These are phyloP conservation scores for Ajuga reptans DNA, from an alignment of 305 asterid genomes.

Conservation along the genomic window DNA sequence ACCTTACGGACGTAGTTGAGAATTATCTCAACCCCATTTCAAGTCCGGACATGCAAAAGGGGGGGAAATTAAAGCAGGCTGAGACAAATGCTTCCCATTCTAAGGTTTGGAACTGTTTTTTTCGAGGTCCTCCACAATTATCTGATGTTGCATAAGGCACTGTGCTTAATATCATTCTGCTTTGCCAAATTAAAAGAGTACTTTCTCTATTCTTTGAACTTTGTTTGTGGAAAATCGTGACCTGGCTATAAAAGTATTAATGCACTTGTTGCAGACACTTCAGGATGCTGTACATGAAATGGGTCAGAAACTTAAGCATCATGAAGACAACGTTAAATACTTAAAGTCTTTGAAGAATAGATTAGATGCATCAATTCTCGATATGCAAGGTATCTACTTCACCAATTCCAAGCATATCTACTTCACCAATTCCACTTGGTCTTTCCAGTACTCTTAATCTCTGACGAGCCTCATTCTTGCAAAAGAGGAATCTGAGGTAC, in stretches of 20 bases:
- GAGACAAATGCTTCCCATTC: constrained; percentile 21
- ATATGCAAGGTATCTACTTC: constrained; percentile 42
- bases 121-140: neutral
- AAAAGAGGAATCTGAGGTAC: constrained; percentile 7
- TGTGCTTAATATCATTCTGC: neutral
- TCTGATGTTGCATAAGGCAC: neutral
- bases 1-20: neutral
- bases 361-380: constrained; percentile 44
- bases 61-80: constrained; percentile 21
- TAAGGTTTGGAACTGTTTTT: constrained; percentile 27
- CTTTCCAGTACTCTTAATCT: neutral
- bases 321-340: constrained; percentile 49
- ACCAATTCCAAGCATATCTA: constrained; percentile 12
- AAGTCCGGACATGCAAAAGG: constrained; percentile 23
- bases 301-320: constrained; percentile 48
- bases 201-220: neutral
- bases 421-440: neutral
- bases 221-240: neutral
- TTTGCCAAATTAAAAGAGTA: neutral
- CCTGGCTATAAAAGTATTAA: constrained; percentile 5
- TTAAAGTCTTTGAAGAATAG: constrained; percentile 33
- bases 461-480: neutral
- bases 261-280: constrained; percentile 41
- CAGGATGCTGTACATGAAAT: constrained; percentile 44
- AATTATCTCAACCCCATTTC: neutral